Conservation (phyloP, 2,329 filamentous ascomycete species). For the Scleromitrula shiraiana region DNA sequence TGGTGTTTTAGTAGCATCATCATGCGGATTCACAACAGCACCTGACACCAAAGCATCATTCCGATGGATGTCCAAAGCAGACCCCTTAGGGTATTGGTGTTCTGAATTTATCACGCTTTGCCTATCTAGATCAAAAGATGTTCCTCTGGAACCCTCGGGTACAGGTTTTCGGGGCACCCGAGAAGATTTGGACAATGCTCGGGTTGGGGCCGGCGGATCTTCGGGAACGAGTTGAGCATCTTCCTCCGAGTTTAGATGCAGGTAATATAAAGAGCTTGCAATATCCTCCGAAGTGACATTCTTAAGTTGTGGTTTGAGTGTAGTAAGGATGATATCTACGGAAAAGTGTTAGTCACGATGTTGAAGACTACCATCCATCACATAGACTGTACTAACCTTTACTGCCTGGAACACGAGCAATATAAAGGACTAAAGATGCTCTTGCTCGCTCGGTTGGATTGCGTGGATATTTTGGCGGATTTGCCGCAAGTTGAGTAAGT, state of each 20-base stretch:
- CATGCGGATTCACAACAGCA: not conserved
- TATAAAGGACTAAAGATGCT: slow-evolving; percentile 76
- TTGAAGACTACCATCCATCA: not conserved
- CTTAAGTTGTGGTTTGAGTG: slow-evolving; percentile 79
- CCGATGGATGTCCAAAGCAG: slow-evolving; percentile 3
- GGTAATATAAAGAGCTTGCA: slow-evolving; percentile 79
- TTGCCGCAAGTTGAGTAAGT: slow-evolving; percentile 72
- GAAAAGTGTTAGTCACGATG: not conserved
- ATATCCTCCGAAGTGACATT: slow-evolving; percentile 86
- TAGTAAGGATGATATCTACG: slow-evolving; percentile 51
- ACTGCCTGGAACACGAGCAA: slow-evolving; percentile 85
- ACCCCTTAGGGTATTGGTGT: not conserved
- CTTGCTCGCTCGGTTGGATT: slow-evolving; percentile 62
- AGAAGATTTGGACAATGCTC: slow-evolving; percentile 16
- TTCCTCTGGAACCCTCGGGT: slow-evolving; percentile 18
- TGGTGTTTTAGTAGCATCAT: not conserved
- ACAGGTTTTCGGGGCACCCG: slow-evolving; percentile 27
- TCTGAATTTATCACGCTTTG: slow-evolving; percentile 1
- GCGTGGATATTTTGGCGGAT: slow-evolving; percentile 78
- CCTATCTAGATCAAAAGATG: slow-evolving; percentile 19
- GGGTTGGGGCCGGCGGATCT: slow-evolving; percentile 9
- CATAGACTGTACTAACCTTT: slow-evolving; percentile 52
- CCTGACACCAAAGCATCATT: not conserved
- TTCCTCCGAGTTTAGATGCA: slow-evolving; percentile 66
- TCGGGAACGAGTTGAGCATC: slow-evolving; percentile 39